Evolutionary conservation across 1,284 basidiomycete species (phyloP), one percentile per base, ranked within the genome.

Genomic region (Kwoniella shivajii): DNA sequence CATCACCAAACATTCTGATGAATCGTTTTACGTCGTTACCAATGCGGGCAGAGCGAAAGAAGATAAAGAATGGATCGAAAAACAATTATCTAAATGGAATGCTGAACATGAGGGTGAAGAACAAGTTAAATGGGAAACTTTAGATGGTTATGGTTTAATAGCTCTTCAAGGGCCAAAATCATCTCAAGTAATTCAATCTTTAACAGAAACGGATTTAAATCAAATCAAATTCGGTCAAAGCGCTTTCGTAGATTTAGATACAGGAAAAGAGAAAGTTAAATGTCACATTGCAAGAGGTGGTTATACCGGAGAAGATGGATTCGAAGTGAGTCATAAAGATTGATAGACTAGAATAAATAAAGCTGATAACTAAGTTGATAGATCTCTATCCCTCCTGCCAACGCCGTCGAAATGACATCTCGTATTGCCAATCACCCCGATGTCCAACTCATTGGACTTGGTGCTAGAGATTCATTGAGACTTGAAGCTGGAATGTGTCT

Each of bases 241-340:
- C 37, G 48, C 49, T n/a, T 59, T 48, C 39, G 44, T 47, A 6
- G 57, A 55, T 16, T 16, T 59, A 13, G 44, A 45, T 31, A 47
- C 36, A 16, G 72, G 63, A 84, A 56, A 65, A 7, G 41, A 68
- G 31, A 67, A 86, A 1, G 86, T 90, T 63, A 86, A 88, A 65
- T 82, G 92, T 57, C 96, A 98, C 74, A 86, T 99, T 33, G 90
- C 93, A 9, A 86, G 95, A n/a, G 92, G 92, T 22, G 95, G 96
- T 4, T 99, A 99, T 79, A 99, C 96, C 0, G 95, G 96, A 31
- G 96, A 99, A 79, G 95, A 99, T 75, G 96, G 95, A 0, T 98
- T 99, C 65, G 95, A 99, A 82, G 90, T 88, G 37, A 61, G 81
- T 71, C 16, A 9, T 7, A 42, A 16, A 34, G 16, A 34, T 34